Evolutionary conservation across 768 basidiomycete species (phyloP), one percentile per base, ranked within the genome.

Genomic region (Hypsizygus marmoreus): DNA sequence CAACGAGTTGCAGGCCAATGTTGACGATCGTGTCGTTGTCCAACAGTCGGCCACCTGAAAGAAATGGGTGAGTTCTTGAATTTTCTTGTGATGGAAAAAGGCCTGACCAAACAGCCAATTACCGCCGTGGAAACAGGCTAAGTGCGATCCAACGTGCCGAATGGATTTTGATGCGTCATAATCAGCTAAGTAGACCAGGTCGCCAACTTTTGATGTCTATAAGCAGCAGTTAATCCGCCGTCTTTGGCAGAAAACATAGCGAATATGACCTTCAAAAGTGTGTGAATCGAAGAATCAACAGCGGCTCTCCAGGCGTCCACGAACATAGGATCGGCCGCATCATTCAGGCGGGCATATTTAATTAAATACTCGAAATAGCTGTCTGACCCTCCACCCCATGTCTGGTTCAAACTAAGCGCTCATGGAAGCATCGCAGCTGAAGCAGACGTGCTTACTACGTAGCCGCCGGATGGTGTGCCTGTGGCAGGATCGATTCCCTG

Each of bases 341-440:
- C 84, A n/a, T 79, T 78, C 16, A 88, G 68, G 25, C 84, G 84
- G 7, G 88, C 67, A 46, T 71, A 78, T 58, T 88, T 88, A 70
- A 87, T 79, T 44, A 87, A 71, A 56, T 88, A 88, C 59, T 89
- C 87, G 50, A 84, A 83, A 65, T 81, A 89, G 47, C 84, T 86
- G 62, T 89, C 87, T 0, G 79, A 80, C 28, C 83, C 85, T 40
- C 80, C 88, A 19, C 81, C 77, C 86, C 85, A 77, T 1, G 71
- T 69, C 73, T 73, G 35, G 84, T 62, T 64, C 74, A 17, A 80
- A 53, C 42, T 88, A 66, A 16, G 59, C 70, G 44, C 69, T 70
- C 57, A 88, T 83, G 0, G 86, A 85, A 0, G 82, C 78, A 59
- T 88, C 84, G 9, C 45, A 40, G 37, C 36, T 11, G 29, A n/a